These are phyloP conservation scores for Cryptomeria japonica DNA, from an alignment of 75 land plant species.

Conservation along the genomic window DNA sequence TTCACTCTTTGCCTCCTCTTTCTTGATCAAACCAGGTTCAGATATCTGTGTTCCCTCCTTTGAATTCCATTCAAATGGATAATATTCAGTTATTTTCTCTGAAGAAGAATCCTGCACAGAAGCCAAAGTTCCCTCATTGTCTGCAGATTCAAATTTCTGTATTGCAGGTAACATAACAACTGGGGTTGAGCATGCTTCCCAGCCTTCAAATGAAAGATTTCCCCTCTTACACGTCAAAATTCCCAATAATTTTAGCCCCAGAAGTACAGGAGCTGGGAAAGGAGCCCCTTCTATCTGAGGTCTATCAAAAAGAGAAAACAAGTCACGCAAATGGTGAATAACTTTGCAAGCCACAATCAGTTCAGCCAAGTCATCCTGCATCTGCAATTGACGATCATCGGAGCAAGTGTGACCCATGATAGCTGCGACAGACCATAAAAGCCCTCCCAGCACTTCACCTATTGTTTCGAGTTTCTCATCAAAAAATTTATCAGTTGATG, in stretches of 20 bases:
- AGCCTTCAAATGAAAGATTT: constrained; percentile 38
- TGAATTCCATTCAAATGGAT: not conserved
- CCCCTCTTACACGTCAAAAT: constrained; percentile 64
- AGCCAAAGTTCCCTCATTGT: constrained; percentile 16
- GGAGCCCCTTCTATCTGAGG: constrained; percentile 94
- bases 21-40: not conserved
- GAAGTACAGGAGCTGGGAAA: constrained; percentile 79
- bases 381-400: constrained; percentile 65
- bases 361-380: constrained; percentile 86
- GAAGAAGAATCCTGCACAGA: not conserved
- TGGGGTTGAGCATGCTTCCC: constrained; percentile 34
- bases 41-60: not conserved
- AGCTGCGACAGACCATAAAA: constrained; percentile 57
- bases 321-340: constrained; percentile 81
- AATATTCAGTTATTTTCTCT: constrained; percentile 1
- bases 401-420: constrained; percentile 60
- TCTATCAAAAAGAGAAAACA: constrained; percentile 89
- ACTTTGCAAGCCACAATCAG: constrained; percentile 75
- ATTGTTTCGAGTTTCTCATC: constrained; percentile 65
- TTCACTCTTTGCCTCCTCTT: not conserved
- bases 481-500: constrained; percentile 33
- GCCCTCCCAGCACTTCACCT: constrained; percentile 75
- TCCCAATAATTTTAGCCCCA: constrained; percentile 65
- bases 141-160: constrained; percentile 14
- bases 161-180: not conserved